Base-by-base conservation (phyloP, 768 basidiomycete species). In the Rubroboletus satanas region DNA sequence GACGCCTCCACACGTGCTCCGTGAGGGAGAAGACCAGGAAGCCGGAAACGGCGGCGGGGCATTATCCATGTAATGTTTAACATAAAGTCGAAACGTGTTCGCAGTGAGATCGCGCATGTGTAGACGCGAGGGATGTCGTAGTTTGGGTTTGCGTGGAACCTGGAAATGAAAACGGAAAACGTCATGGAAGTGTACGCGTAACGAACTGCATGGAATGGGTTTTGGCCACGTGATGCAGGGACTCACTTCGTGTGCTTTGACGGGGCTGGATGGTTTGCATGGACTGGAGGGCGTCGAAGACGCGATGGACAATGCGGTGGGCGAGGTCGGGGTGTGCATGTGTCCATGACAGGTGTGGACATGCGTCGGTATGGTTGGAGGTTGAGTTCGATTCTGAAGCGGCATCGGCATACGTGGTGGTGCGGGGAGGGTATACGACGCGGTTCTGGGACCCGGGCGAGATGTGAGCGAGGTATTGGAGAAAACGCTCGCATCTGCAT, bases 31-130 rank as follows among this genome's bases (percentile, higher is more conserved):
- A 8, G 51, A 11, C 2, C n/a, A 38, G 4, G 53, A 33, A 21
- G 14, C 9, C n/a, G 33, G 33, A 28, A 48, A 58, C 1, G 50
- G 48, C 0, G 48, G 63, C 47, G 36, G 72, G 0, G 76, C 77
- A 61, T 84, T 75, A 61, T 88, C 83, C 85, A 92, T 87, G 68
- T 83, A 91, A 60, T 90, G 85, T 59, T 88, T 89, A 56, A 92
- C 60, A 61, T 92, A 90, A 37, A 88, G 79, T 11, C 85, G 79
- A 66, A 92, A 88, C 0, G 83, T 86, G 56, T 85, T 85, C 4
- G 75, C 79, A 2, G 82, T 90, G 28, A 92, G 80, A 52, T 90
- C 86, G 18, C 76, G 75, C 0, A 82, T 79, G 52, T 79, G 85
- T 28, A 91, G 71, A 38, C 85, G 79, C 0, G 84, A 83, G 1